These are phyloP conservation scores for Kalmusia sp. DNA, from an alignment of 2,329 filamentous ascomycete genomes.

Conservation along the genomic window DNA sequence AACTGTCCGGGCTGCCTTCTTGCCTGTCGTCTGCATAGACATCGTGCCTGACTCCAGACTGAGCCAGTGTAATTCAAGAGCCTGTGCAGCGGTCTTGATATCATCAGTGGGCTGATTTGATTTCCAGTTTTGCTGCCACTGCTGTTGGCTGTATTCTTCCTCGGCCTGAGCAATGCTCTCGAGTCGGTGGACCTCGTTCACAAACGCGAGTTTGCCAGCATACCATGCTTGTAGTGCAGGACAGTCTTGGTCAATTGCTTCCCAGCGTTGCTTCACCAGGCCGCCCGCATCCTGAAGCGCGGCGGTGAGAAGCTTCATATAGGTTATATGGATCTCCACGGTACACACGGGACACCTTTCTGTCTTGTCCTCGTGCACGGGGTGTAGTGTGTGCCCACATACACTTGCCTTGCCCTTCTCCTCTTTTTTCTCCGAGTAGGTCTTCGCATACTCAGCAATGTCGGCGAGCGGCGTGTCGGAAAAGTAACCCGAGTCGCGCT, in stretches of 20 bases:
- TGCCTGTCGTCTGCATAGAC: neutral
- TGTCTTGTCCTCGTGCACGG: conserved; percentile 9
- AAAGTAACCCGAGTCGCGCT: conserved; percentile 40
- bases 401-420: conserved; percentile 17
- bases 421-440: neutral
- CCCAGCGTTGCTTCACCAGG: conserved; percentile 24
- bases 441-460: conserved; percentile 26
- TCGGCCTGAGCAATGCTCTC: conserved; percentile 30
- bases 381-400: conserved; percentile 34
- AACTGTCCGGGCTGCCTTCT: conserved; percentile 18
- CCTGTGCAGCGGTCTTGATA: conserved; percentile 31
- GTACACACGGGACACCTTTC: conserved; percentile 36
- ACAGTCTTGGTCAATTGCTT: conserved; percentile 13
- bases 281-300: conserved; percentile 29
- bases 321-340: conserved; percentile 32
- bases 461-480: conserved; percentile 36
- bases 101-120: conserved; percentile 13
- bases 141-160: conserved; percentile 21
- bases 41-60: conserved; percentile 15
- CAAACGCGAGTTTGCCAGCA: conserved; percentile 28
- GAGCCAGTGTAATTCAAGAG: conserved; percentile 34
- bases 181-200: conserved; percentile 27
- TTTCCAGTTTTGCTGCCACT: conserved; percentile 1
- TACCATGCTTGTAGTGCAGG: conserved; percentile 30
- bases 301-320: conserved; percentile 31